Evolutionary conservation across 176 grass and related monocot species (phyloP).

Genomic region (Aegilops tauschii): DNA sequence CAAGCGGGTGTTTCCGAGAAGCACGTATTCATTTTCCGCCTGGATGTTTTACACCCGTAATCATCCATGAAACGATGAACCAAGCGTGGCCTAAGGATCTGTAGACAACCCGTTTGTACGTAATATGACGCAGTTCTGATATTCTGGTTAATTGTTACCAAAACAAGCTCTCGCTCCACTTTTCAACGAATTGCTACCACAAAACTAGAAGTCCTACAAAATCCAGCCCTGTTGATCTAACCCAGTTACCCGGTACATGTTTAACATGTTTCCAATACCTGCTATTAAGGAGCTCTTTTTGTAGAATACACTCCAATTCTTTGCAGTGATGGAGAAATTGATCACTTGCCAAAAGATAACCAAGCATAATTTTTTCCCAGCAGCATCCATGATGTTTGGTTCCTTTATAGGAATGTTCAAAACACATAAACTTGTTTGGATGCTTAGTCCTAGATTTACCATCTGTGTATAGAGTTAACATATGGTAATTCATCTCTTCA

Average conservation of each 20-base stretch:
- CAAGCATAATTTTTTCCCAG: background rate
- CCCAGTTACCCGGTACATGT: background rate
- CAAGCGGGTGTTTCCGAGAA: no score
- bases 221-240: background rate
- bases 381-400: background rate
- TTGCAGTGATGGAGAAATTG: conserved; percentile 4
- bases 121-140: background rate
- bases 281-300: conserved; percentile 19
- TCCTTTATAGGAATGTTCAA: conserved; percentile 1
- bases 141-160: conserved; percentile 11
- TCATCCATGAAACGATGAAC: no score
- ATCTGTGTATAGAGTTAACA: background rate
- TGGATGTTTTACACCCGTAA: no score
- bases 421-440: background rate
- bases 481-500: background rate
- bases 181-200: background rate
- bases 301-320: background rate
- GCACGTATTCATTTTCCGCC: no score
- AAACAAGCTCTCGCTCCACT: background rate
- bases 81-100: background rate
- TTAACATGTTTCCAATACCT: conserved; percentile 3
- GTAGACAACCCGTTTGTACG: background rate
- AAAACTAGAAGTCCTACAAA: background rate
- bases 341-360: background rate
- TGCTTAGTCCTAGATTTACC: background rate